phyloP scores from a whole-genome alignment of 768 basidiomycete genomes.

The Boletus sp. region DNA sequence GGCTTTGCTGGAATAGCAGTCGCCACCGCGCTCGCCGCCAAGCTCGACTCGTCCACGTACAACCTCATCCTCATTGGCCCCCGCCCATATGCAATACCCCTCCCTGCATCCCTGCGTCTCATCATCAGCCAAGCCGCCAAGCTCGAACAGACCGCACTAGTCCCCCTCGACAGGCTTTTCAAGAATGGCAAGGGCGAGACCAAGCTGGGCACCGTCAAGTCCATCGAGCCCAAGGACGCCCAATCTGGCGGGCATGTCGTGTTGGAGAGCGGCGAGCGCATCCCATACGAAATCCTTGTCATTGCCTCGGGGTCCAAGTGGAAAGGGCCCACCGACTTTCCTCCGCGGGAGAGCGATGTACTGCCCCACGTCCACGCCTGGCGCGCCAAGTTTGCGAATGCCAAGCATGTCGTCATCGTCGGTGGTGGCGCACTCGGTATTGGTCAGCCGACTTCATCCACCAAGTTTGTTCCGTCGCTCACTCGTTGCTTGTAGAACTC shows the following conservation, averaged over 20 bases:
- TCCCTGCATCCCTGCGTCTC: constrained; percentile 54
- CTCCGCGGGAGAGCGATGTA: constrained; percentile 31
- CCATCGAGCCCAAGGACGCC: constrained; percentile 37
- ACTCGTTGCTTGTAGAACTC: constrained; percentile 31
- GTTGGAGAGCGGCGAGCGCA: constrained; percentile 46
- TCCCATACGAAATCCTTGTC: constrained; percentile 56
- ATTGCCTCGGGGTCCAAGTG: constrained; percentile 59
- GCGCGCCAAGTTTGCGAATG: constrained; percentile 33
- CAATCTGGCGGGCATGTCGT: constrained; percentile 46
- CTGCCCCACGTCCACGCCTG: constrained; percentile 31
- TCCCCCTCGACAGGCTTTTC: constrained; percentile 54
- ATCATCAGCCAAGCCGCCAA: constrained; percentile 36
- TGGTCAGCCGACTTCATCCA: constrained; percentile 31
- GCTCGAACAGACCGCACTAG: constrained; percentile 44
- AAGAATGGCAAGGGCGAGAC: constrained; percentile 43
- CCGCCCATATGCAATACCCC: constrained; percentile 48
- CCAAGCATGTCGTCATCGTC: constrained; percentile 46
- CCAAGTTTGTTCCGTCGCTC: background rate
- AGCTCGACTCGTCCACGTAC: constrained; percentile 47
- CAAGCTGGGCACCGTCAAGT: constrained; percentile 34
- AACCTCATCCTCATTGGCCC: constrained; percentile 55
- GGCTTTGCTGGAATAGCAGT: constrained; percentile 43
- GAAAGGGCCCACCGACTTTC: constrained; percentile 49
- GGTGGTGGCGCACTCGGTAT: constrained; percentile 59
- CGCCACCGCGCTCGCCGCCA: constrained; percentile 47